Conservation (phyloP, 2,329 filamentous ascomycete genomes). For the Alternaria triticina region DNA sequence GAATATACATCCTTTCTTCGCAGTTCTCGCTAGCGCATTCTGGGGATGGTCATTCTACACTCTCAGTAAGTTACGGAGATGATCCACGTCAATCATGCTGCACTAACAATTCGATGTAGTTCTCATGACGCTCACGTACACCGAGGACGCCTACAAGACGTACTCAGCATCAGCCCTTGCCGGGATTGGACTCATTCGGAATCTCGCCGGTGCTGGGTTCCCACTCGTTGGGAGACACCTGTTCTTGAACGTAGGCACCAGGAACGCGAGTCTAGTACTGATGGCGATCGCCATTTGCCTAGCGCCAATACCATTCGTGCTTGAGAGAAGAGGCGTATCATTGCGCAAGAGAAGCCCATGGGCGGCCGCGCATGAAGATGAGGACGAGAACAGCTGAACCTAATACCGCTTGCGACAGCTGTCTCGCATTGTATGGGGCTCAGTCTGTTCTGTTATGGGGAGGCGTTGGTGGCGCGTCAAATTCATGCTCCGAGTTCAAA, state of each 20-base stretch:
- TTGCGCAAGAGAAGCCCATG: conserved; percentile 49
- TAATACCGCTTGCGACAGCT: background rate
- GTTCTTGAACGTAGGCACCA: conserved; percentile 39
- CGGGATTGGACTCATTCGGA: conserved; percentile 49
- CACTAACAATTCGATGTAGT: conserved; percentile 25
- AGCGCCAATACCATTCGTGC: conserved; percentile 43
- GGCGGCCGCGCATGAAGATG: conserved; percentile 47
- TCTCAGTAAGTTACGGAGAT: conserved; percentile 39
- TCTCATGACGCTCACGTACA: conserved; percentile 58
- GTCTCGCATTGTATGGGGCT: background rate
- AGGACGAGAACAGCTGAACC: conserved; percentile 25
- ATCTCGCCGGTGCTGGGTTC: conserved; percentile 46
- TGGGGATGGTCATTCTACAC: conserved; percentile 61
- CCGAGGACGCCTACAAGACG: conserved; percentile 57
- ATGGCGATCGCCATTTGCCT: conserved; percentile 35
- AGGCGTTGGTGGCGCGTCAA: background rate
- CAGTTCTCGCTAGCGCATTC: conserved; percentile 57
- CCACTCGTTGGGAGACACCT: conserved; percentile 40
- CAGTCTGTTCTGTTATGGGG: background rate
- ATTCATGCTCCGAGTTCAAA: background rate
- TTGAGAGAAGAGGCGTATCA: conserved; percentile 42
- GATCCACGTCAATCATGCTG: background rate
- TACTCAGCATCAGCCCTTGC: conserved; percentile 53
- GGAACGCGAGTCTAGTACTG: conserved; percentile 39
- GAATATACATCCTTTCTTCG: conserved; percentile 48